Percentiles rank a stretch among this genome's conserved stretches.
phyloP scores from a whole-genome alignment of 1,284 basidiomycete species.

The Malassezia nana region DNA sequence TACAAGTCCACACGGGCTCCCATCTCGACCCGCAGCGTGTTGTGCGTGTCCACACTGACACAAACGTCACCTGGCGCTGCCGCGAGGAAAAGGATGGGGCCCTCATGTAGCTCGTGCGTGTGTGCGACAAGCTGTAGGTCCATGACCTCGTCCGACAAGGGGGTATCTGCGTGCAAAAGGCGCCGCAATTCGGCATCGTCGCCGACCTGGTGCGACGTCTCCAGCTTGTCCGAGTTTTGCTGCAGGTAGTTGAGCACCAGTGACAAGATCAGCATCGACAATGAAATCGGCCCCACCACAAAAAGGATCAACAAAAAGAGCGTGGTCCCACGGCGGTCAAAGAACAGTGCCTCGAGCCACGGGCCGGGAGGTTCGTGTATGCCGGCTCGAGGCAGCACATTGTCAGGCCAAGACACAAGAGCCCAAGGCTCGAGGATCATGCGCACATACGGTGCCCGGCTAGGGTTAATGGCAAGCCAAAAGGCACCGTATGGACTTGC shows the following conservation, averaged over 20 bases:
- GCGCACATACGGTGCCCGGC: constrained; percentile 49
- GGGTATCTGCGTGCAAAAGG: background rate
- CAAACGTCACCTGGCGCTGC: constrained; percentile 58
- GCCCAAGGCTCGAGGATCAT: constrained; percentile 69
- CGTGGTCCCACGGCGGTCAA: constrained; percentile 15
- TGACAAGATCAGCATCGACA: constrained; percentile 66
- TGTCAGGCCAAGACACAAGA: constrained; percentile 54
- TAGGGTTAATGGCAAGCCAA: constrained; percentile 12
- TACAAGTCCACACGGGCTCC: background rate
- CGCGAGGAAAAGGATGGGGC: constrained; percentile 69
- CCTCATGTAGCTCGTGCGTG: constrained; percentile 63
- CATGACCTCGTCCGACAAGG: constrained; percentile 46
- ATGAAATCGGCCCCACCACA: constrained; percentile 70
- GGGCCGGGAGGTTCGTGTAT: constrained; percentile 8
- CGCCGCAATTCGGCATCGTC: constrained; percentile 4
- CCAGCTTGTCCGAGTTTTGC: constrained; percentile 80
- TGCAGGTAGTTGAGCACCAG: constrained; percentile 74
- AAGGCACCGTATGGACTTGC: constrained; percentile 9
- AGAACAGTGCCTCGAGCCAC: constrained; percentile 18
- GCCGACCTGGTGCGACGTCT: constrained; percentile 53
- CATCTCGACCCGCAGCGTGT: constrained; percentile 22
- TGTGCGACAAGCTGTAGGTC: constrained; percentile 57
- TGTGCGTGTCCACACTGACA: constrained; percentile 66
- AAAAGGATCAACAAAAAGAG: constrained; percentile 13
- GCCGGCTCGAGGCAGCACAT: background rate